Evolutionary conservation across 2,329 filamentous ascomycete genomes (phyloP).

Genomic region (Sclerotinia spermophila): DNA sequence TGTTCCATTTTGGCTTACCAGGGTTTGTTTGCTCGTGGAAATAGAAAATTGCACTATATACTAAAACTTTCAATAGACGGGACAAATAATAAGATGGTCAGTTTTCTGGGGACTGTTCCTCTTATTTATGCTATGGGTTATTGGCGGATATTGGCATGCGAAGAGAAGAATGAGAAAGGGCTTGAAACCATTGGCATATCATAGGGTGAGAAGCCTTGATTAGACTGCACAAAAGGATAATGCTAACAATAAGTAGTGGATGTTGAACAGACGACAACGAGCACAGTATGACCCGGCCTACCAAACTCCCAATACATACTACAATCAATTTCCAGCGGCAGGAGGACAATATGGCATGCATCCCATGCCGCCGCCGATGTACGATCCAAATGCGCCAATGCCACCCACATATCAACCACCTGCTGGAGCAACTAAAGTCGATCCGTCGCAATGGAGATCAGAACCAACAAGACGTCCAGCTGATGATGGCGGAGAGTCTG

Average conservation of each 20-base stretch:
- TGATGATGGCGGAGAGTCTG: constrained; percentile 29
- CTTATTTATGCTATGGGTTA: constrained; percentile 57
- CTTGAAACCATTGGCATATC: constrained; percentile 62
- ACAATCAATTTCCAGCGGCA: constrained; percentile 40
- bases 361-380: constrained; percentile 51
- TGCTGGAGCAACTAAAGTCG: constrained; percentile 50
- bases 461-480: constrained; percentile 34
- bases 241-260: constrained; percentile 33
- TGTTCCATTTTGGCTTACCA: constrained; percentile 42
- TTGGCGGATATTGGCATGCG: constrained; percentile 69
- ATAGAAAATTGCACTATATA: background rate
- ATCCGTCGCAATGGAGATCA: constrained; percentile 46
- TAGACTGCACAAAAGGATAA: background rate
- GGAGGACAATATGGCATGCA: constrained; percentile 46
- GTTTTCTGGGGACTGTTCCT: constrained; percentile 61
- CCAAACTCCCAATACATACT: constrained; percentile 43
- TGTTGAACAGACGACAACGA: constrained; percentile 34
- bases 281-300: constrained; percentile 43
- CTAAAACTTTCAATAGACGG: constrained; percentile 34
- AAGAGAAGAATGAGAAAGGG: constrained; percentile 63
- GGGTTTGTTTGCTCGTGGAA: constrained; percentile 32
- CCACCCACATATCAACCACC: constrained; percentile 55
- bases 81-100: constrained; percentile 60
- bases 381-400: constrained; percentile 50
- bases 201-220: constrained; percentile 52